A percentile compares a stretch with the other conserved stretches of the same genome.
These are phyloP conservation scores for Colletotrichum euphorbiae DNA, from an alignment of 2,329 filamentous ascomycete genomes.

Conservation along the genomic window DNA sequence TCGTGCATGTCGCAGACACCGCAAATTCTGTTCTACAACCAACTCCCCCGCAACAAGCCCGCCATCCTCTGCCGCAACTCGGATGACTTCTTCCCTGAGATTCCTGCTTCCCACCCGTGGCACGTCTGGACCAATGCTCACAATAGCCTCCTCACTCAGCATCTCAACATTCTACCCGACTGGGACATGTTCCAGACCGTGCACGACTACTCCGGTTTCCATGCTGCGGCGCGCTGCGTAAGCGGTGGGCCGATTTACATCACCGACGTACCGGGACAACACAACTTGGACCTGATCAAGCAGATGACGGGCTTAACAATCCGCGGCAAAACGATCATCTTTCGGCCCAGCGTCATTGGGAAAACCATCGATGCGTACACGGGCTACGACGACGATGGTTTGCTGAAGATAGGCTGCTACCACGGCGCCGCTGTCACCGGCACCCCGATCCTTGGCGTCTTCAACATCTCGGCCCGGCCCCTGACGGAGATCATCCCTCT, in stretches of 20 bases:
- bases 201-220: conserved; percentile 80
- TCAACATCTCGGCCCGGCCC: conserved; percentile 77
- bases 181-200: conserved; percentile 78
- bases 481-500: conserved; percentile 78
- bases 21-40: conserved; percentile 85
- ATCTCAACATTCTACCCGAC: conserved; percentile 89
- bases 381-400: conserved; percentile 76
- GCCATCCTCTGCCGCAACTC: conserved; percentile 85
- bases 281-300: conserved; percentile 79
- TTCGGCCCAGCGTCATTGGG: conserved; percentile 81
- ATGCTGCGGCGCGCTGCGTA: conserved; percentile 89
- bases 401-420: conserved; percentile 85
- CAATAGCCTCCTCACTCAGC: conserved; percentile 83
- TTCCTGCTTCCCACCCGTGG: conserved; percentile 87
- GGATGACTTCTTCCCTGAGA: conserved; percentile 90
- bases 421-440: conserved; percentile 75
- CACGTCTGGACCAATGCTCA: conserved; percentile 96
- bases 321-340: conserved; percentile 79
- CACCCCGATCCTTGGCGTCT: conserved; percentile 82
- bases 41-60: conserved; percentile 81
- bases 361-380: conserved; percentile 80
- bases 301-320: conserved; percentile 84
- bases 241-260: conserved; percentile 95
- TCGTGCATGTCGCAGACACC: conserved; percentile 96
- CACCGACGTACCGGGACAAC: conserved; percentile 87